phyloP scores from a whole-genome alignment of 1,284 basidiomycete genomes.

The Singerocomus inundabilis region DNA sequence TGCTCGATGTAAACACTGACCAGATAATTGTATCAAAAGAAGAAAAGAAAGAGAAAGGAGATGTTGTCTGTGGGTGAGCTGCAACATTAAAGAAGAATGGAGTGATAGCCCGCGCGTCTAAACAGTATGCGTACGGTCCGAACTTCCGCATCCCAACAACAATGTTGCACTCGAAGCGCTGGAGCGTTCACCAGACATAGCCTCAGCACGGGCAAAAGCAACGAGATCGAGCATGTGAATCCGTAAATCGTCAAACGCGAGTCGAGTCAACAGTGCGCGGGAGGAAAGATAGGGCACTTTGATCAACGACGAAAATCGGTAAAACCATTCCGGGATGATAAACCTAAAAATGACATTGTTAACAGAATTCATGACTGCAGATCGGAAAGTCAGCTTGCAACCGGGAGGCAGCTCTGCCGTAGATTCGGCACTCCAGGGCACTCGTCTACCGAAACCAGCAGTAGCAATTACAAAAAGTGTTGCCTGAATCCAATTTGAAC shows the following conservation, averaged over 20 bases:
- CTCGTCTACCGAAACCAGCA: constrained; percentile 42
- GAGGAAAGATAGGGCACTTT: constrained; percentile 38
- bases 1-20: no score
- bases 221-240: constrained; percentile 43
- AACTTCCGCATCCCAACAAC: no score
- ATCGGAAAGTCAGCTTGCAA: constrained; percentile 34
- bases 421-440: constrained; percentile 34
- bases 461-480: constrained; percentile 42
- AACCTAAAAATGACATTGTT: constrained; percentile 33
- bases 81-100: no score
- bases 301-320: constrained; percentile 27
- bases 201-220: constrained; percentile 34
- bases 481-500: constrained; percentile 23
- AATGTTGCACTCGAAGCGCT: constrained; percentile 37
- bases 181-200: constrained; percentile 22
- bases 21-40: no score
- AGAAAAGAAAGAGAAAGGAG: no score
- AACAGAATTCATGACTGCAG: constrained; percentile 34
- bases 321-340: constrained; percentile 35
- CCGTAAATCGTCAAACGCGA: constrained; percentile 37
- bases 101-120: no score
- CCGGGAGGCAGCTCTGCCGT: constrained; percentile 29
- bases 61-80: no score
- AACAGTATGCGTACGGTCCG: no score
- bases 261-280: constrained; percentile 24